A percentile compares a stretch with the other conserved stretches of the same genome.
Evolutionary conservation across 2,329 filamentous ascomycete genomes (phyloP).

Genomic region (Trichoderma citrinoviride): DNA sequence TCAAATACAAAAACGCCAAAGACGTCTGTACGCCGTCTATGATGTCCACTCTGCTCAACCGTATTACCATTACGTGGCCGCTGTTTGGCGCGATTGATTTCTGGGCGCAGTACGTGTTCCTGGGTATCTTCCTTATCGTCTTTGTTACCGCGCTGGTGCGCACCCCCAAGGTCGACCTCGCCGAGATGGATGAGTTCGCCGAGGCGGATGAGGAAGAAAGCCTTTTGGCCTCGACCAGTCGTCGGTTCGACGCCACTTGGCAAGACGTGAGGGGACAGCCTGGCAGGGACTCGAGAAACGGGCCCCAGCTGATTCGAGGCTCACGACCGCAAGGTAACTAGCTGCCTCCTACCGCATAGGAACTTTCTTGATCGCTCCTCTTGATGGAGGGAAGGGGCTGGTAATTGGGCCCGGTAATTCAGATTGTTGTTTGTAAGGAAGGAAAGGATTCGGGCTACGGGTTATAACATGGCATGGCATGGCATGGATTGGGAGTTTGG

Average conservation of each 20-base stretch:
- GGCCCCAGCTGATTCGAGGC: constrained; percentile 1
- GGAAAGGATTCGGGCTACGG: background rate
- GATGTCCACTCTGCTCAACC: constrained; percentile 89
- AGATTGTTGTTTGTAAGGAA: constrained; percentile 7
- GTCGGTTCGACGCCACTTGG: constrained; percentile 83
- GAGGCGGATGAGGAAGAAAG: constrained; percentile 94
- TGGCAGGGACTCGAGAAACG: background rate
- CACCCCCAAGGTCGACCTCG: constrained; percentile 72
- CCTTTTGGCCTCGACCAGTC: constrained; percentile 75
- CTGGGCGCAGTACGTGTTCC: constrained; percentile 92
- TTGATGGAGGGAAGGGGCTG: background rate
- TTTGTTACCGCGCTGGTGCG: constrained; percentile 77
- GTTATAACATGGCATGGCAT: constrained; percentile 6
- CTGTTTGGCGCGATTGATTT: constrained; percentile 92
- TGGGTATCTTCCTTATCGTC: constrained; percentile 78
- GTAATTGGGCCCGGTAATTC: background rate
- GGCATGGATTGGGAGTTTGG: constrained; percentile 1
- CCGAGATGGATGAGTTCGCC: constrained; percentile 80
- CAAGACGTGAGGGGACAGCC: constrained; percentile 71
- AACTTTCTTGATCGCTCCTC: background rate
- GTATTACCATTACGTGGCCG: constrained; percentile 89
- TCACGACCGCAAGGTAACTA: constrained; percentile 1
- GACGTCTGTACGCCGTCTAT: constrained; percentile 88
- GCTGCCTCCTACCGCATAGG: no score
- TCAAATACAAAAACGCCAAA: constrained; percentile 66